Base-by-base conservation (phyloP, 441 rosid species). In the Populus hybrid region DNA sequence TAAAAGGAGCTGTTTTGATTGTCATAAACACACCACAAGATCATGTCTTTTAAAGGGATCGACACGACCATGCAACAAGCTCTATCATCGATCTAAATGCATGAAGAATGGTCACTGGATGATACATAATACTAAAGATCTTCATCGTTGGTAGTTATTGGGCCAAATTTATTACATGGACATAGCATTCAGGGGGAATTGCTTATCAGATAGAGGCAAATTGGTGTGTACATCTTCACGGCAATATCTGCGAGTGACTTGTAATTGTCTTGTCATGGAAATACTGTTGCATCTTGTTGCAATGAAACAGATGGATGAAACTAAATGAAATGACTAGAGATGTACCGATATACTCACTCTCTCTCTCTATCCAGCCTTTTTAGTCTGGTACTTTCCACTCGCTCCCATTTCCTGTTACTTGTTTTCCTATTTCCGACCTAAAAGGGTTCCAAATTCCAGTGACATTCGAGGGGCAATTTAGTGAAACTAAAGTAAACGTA, bases 1-100 rank as follows among this genome's bases (percentile, higher is more conserved):
- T 26, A 46, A 46, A 46, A 12, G 1, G 57, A 53, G 42, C 71
- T 26, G 68, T 26, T 71, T 68, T 50, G 64, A 66, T 73, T 70
- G 26, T 67, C 64, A 75, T 53, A 68, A 42, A 61, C 63, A 77
- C 50, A 67, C 84, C 81, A 75, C 80, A 68, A 81, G 21, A 68
- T 72, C 66, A 2, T 75, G 84, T 76, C 75, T 77, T 69, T 65
- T 38, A n/a, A 72, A 78, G 69, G 67, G 77, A 30, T 75, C 32
- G 70, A 34, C 46, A 79, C 68, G 67, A 69, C 70, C 21, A 53
- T 53, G 61, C 61, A 53, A 53, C 23, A 69, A 73, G 59, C 50
- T 73, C 40, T 36, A 32, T 70, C 26, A 70, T 57, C 67, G 20
- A 46, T 67, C 10, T 53, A 32, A 53, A 53, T 6, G 61, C 61